phyloP scores from a whole-genome alignment of 2,329 filamentous ascomycete species.

The Cercospora citrullina region DNA sequence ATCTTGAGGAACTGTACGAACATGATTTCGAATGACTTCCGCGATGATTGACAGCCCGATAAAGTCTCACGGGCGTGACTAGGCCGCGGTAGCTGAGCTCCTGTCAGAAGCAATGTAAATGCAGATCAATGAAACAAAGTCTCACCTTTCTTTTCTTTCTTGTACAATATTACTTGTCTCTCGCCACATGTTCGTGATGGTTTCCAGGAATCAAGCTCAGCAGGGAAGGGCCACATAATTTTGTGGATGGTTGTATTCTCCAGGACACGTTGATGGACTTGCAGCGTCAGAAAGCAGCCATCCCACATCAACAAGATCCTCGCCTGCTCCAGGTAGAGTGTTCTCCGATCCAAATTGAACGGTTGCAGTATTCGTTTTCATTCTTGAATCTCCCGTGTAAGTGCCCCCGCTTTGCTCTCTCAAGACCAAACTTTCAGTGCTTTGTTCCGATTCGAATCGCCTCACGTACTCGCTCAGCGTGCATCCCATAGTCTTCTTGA shows the following conservation, averaged over 20 bases:
- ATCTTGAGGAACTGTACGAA: neutral
- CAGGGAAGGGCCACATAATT: neutral
- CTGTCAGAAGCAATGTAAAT: neutral
- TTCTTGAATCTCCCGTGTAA: too few relatives aligned
- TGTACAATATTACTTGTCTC: neutral
- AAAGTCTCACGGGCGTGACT: neutral
- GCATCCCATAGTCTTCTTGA: slow-evolving; percentile 44
- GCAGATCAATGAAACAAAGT: neutral
- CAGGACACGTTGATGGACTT: neutral
- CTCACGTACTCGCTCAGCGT: slow-evolving; percentile 5
- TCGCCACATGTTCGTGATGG: too few relatives aligned
- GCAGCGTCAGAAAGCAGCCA: neutral
- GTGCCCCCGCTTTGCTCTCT: neutral
- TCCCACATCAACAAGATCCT: neutral
- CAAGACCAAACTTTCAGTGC: too few relatives aligned
- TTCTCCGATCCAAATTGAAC: too few relatives aligned
- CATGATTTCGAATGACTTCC: neutral
- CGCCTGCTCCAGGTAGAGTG: neutral
- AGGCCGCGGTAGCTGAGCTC: neutral
- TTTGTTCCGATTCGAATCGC: neutral
- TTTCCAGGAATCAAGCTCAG: neutral
- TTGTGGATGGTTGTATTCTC: neutral
- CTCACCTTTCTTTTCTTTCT: neutral
- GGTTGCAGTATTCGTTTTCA: too few relatives aligned
- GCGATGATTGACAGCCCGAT: neutral